These are phyloP conservation scores for Phytopythium helicoides DNA, from an alignment of 352 stramenopile species.

Conservation along the genomic window DNA sequence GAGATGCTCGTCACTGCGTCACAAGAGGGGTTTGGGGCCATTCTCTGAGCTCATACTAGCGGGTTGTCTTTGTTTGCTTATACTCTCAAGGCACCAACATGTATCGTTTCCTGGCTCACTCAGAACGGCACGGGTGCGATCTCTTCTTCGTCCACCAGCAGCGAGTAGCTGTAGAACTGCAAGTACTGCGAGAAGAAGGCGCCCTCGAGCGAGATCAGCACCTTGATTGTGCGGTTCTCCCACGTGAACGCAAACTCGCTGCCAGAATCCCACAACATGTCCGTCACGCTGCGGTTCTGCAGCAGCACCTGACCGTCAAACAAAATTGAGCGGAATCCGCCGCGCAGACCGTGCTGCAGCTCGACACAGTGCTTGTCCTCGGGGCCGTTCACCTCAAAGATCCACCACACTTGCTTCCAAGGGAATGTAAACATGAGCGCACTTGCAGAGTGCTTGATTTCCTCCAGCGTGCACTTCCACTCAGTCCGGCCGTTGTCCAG, in stretches of 20 bases:
- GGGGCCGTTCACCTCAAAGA: constrained; percentile 55
- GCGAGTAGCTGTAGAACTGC: constrained; percentile 82
- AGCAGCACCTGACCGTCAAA: constrained; percentile 65
- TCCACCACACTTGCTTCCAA: constrained; percentile 88
- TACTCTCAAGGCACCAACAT: too few relatives aligned
- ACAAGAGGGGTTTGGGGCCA: too few relatives aligned
- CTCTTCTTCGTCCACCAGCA: constrained; percentile 78
- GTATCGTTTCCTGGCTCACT: not conserved
- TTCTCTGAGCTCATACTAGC: too few relatives aligned
- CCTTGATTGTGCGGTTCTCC: constrained; percentile 67
- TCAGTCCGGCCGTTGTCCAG: constrained; percentile 44
- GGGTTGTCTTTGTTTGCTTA: too few relatives aligned
- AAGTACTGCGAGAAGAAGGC: constrained; percentile 85
- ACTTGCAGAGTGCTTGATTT: constrained; percentile 82
- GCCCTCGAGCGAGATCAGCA: constrained; percentile 73
- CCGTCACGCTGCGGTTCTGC: constrained; percentile 63
- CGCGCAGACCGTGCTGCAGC: constrained; percentile 72
- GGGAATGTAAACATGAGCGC: constrained; percentile 81
- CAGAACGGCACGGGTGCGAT: constrained; percentile 36
- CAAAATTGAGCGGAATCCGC: constrained; percentile 68
- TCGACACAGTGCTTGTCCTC: constrained; percentile 66
- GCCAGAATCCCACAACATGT: constrained; percentile 80
- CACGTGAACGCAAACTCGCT: constrained; percentile 72
- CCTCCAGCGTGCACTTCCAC: constrained; percentile 70
- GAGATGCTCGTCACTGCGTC: too few relatives aligned